phyloP scores from a whole-genome alignment of 805 yeast genomes.

The Metschnikowia bowlesiae region DNA sequence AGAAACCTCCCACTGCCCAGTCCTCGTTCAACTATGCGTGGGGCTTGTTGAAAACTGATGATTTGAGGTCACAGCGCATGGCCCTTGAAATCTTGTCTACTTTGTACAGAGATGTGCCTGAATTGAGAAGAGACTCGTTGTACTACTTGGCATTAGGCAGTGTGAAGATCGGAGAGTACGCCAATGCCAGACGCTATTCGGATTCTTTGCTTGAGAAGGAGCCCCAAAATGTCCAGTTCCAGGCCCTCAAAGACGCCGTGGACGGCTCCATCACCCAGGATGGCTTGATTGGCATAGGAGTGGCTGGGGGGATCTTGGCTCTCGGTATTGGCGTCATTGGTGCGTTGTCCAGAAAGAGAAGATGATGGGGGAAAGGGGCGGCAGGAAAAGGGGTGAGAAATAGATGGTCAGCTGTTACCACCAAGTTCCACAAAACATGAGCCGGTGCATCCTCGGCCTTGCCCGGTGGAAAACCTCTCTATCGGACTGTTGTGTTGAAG shows the following conservation, averaged over 20 bases:
- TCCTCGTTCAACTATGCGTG: slow-evolving; percentile 92
- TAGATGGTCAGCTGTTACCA: no score
- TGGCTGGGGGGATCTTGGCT: slow-evolving; percentile 82
- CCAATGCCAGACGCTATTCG: slow-evolving; percentile 79
- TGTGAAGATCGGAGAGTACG: slow-evolving; percentile 80
- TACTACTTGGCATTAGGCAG: slow-evolving; percentile 87
- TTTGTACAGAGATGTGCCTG: slow-evolving; percentile 70
- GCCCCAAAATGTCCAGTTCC: slow-evolving; percentile 79
- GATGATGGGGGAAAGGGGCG: not conserved
- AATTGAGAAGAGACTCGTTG: slow-evolving; percentile 81
- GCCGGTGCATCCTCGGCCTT: no score
- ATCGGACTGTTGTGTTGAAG: no score
- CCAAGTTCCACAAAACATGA: no score
- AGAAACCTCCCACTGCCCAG: slow-evolving; percentile 80
- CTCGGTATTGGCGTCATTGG: slow-evolving; percentile 66
- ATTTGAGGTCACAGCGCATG: slow-evolving; percentile 60
- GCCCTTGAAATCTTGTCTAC: slow-evolving; percentile 76
- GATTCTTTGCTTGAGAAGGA: slow-evolving; percentile 74
- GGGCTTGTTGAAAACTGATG: slow-evolving; percentile 79
- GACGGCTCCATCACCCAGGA: slow-evolving; percentile 83
- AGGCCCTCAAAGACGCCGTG: slow-evolving; percentile 64
- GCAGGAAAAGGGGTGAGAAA: no score
- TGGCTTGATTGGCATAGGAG: slow-evolving; percentile 83
- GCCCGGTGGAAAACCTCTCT: no score
- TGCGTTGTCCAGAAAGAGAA: slow-evolving; percentile 20